Conservation (phyloP, 805 yeast species). For the Lipomyces yamadae region DNA sequence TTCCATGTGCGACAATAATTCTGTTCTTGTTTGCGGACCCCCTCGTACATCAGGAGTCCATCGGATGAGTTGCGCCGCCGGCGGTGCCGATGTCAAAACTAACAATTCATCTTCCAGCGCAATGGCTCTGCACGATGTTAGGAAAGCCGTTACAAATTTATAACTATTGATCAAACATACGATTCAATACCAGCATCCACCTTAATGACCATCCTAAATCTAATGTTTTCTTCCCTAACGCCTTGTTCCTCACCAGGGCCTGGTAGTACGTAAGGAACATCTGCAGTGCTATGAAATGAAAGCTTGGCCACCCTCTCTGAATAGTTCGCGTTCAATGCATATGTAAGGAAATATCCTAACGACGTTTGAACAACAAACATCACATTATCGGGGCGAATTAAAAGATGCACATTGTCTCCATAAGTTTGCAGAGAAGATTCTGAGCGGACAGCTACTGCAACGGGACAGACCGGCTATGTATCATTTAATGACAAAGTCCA, state of each 20-base stretch:
- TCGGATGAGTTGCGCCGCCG: conserved; percentile 36
- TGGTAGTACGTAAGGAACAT: conserved; percentile 39
- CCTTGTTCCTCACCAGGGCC: conserved; percentile 51
- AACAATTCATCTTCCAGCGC: conserved; percentile 37
- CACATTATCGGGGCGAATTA: conserved; percentile 53
- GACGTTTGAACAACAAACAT: conserved; percentile 43
- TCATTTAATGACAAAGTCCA: conserved; percentile 15
- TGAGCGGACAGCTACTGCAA: conserved; percentile 55
- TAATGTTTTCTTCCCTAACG: conserved; percentile 44
- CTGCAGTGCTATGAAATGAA: conserved; percentile 22
- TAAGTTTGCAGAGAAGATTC: conserved; percentile 51
- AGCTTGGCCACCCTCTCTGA: conserved; percentile 21
- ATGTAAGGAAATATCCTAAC: conserved; percentile 36
- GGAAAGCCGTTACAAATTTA: background rate
- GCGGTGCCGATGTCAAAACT: conserved; percentile 33
- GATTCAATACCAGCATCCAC: conserved; percentile 44
- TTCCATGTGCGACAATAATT: conserved; percentile 38
- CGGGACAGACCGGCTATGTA: conserved; percentile 51
- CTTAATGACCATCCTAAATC: conserved; percentile 41
- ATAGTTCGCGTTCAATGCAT: conserved; percentile 24
- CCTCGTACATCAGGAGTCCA: conserved; percentile 34
- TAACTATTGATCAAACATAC: conserved; percentile 23
- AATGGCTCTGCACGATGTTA: conserved; percentile 22
- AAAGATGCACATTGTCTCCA: conserved; percentile 54
- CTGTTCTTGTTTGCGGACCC: conserved; percentile 37